phyloP scores from a whole-genome alignment of 305 asterid species.

The Salvia sclarea region DNA sequence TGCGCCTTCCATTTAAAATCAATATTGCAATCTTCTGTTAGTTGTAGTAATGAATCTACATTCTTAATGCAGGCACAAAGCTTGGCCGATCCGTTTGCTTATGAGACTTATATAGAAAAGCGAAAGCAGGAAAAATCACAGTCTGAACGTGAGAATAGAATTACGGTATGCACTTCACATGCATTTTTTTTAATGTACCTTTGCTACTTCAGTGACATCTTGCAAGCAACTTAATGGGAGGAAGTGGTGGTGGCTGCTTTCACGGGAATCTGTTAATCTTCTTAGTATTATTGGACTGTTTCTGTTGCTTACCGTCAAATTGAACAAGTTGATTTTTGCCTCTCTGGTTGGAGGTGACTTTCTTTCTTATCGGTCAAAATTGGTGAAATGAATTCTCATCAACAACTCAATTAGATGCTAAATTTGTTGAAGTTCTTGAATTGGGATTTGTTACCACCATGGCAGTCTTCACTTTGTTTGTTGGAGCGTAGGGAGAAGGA shows the following conservation, averaged over 20 bases:
- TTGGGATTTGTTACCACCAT: neutral
- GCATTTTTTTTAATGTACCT: neutral
- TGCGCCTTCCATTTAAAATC: neutral
- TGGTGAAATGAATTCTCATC: too few relatives aligned
- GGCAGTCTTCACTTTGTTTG: neutral
- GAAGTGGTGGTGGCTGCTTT: neutral
- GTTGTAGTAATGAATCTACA: slow-evolving; percentile 11
- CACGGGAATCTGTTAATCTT: neutral
- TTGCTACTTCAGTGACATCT: neutral
- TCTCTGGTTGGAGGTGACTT: neutral
- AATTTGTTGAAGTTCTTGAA: neutral
- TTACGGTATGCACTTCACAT: slow-evolving; percentile 63
- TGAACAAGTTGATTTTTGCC: neutral
- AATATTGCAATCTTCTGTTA: slow-evolving; percentile 17
- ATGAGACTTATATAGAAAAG: slow-evolving; percentile 66
- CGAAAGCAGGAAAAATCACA: slow-evolving; percentile 68
- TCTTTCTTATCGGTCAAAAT: slow-evolving; percentile 7
- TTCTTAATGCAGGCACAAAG: slow-evolving; percentile 67
- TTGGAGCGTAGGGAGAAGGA: neutral
- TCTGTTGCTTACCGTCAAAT: neutral
- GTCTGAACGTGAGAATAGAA: slow-evolving; percentile 62
- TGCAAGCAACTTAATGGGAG: slow-evolving; percentile 1
- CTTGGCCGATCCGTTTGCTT: slow-evolving; percentile 75
- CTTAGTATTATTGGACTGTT: neutral
- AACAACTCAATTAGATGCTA: neutral